Evolutionary conservation across 768 basidiomycete species (phyloP).

Genomic region (Termitomyces eurrhizus): DNA sequence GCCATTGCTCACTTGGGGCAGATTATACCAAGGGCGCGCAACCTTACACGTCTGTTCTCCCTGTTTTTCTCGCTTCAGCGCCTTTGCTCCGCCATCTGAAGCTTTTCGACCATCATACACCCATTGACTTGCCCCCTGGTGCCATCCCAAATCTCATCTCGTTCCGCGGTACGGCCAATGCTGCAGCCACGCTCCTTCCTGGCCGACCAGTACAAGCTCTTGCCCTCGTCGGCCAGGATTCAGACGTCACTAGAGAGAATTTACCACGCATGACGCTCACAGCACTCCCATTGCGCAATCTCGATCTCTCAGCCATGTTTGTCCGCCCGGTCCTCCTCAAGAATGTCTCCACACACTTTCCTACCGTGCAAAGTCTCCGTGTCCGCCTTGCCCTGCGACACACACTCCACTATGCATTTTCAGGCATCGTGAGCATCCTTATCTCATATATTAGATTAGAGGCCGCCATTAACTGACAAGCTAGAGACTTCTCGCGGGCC

Average conservation of each 20-base stretch:
- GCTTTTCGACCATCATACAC: slow-evolving; percentile 40
- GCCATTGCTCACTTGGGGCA: slow-evolving; percentile 39
- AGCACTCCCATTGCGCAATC: slow-evolving; percentile 42
- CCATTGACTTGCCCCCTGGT: slow-evolving; percentile 35
- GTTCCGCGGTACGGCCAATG: slow-evolving; percentile 57
- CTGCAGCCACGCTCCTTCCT: slow-evolving; percentile 58
- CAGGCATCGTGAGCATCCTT: slow-evolving; percentile 55
- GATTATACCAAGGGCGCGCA: slow-evolving; percentile 40
- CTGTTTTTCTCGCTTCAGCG: slow-evolving; percentile 38
- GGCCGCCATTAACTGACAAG: slow-evolving; percentile 10
- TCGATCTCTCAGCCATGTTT: slow-evolving; percentile 59
- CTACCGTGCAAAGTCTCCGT: slow-evolving; percentile 45
- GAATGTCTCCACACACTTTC: slow-evolving; percentile 49
- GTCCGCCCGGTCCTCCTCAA: slow-evolving; percentile 54
- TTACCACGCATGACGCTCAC: slow-evolving; percentile 47
- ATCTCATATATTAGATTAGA: background rate
- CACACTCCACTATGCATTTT: slow-evolving; percentile 59
- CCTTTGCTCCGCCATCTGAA: slow-evolving; percentile 42
- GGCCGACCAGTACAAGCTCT: slow-evolving; percentile 57
- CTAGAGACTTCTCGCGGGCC: slow-evolving; percentile 54
- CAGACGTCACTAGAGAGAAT: slow-evolving; percentile 49
- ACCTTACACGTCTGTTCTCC: slow-evolving; percentile 36
- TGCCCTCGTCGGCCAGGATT: slow-evolving; percentile 53
- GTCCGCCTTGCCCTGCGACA: slow-evolving; percentile 60
- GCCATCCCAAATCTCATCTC: slow-evolving; percentile 46